Conservation (phyloP, 768 basidiomycete genomes). For the Boletus insuetus region DNA sequence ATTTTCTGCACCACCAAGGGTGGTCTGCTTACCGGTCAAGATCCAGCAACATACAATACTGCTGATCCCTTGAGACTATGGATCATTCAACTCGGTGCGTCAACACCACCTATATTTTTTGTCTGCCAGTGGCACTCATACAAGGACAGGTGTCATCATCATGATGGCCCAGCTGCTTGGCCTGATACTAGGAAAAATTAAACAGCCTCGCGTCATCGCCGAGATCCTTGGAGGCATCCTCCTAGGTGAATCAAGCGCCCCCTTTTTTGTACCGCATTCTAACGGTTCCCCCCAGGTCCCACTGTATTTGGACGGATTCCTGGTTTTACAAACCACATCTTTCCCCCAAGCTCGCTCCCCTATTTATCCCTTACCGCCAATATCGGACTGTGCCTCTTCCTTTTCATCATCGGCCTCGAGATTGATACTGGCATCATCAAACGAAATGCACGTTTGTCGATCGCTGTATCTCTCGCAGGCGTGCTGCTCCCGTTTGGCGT, state of each 20-base stretch:
- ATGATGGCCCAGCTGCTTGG: constrained; percentile 78
- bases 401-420: constrained; percentile 92
- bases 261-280: constrained; percentile 59
- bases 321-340: constrained; percentile 83
- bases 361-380: constrained; percentile 86
- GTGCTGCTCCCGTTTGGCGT: constrained; percentile 86
- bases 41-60: constrained; percentile 61
- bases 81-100: constrained; percentile 72
- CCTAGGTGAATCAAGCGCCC: constrained; percentile 48
- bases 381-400: constrained; percentile 83
- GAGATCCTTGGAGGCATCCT: constrained; percentile 91
- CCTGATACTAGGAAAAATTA: constrained; percentile 60
- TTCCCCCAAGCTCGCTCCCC: constrained; percentile 65
- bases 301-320: constrained; percentile 80
- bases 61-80: constrained; percentile 72
- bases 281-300: constrained; percentile 25
- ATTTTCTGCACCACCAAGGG: constrained; percentile 42
- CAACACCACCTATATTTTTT: background rate
- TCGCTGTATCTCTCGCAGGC: constrained; percentile 72
- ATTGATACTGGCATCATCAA: constrained; percentile 81
- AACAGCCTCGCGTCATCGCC: constrained; percentile 90
- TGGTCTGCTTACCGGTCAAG: constrained; percentile 73
- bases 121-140: background rate
- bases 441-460: constrained; percentile 66
- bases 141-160: constrained; percentile 61